Evolutionary conservation across 2,329 filamentous ascomycete genomes (phyloP).

Genomic region (Colletotrichum karsti): DNA sequence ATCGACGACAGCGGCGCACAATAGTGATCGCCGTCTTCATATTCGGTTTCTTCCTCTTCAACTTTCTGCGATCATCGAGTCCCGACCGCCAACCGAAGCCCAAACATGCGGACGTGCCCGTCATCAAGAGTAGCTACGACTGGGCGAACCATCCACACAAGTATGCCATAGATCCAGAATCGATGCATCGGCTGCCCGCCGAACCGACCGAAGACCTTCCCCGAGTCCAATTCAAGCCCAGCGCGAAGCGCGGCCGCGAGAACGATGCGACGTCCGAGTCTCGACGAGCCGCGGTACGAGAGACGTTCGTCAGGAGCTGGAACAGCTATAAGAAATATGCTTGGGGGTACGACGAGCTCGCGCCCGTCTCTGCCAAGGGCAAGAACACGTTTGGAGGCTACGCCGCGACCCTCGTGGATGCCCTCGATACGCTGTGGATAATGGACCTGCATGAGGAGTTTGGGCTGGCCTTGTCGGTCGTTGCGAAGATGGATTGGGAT

Average conservation of each 20-base stretch:
- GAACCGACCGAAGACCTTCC: conserved; percentile 11
- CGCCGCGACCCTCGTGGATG: conserved; percentile 54
- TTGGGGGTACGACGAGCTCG: conserved; percentile 56
- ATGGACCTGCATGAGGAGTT: conserved; percentile 62
- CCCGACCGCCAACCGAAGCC: background rate
- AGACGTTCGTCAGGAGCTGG: conserved; percentile 48
- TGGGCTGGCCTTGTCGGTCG: conserved; percentile 50
- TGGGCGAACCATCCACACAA: conserved; percentile 23
- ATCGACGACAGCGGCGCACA: conserved; percentile 26
- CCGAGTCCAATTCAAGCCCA: conserved; percentile 23
- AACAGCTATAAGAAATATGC: conserved; percentile 53
- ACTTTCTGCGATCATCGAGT: background rate
- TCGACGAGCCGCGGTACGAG: conserved; percentile 37
- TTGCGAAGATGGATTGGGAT: conserved; percentile 60
- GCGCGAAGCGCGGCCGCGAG: conserved; percentile 4
- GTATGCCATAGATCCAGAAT: conserved; percentile 15
- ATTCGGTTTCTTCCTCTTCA: conserved; percentile 12
- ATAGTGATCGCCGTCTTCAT: conserved; percentile 21
- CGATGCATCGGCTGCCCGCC: conserved; percentile 21
- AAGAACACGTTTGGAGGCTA: conserved; percentile 55
- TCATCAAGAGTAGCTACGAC: conserved; percentile 27
- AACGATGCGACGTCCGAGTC: conserved; percentile 25
- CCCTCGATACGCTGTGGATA: conserved; percentile 62
- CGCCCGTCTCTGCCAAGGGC: conserved; percentile 47
- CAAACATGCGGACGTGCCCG: conserved; percentile 3